phyloP scores from a whole-genome alignment of 2,329 filamentous ascomycete species.

The Fusarium sp. region DNA sequence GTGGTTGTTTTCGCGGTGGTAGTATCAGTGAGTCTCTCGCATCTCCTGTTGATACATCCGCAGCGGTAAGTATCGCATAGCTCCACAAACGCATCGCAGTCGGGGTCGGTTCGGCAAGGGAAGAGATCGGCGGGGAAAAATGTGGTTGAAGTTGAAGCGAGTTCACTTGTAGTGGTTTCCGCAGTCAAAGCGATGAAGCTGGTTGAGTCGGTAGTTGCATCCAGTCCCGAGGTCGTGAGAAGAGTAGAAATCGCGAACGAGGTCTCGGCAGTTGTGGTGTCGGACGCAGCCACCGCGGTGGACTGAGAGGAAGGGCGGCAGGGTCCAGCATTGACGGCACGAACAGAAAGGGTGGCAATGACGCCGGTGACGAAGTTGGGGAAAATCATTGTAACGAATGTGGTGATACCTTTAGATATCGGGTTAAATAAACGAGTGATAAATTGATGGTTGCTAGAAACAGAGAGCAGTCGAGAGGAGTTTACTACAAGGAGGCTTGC shows the following conservation, averaged over 20 bases:
- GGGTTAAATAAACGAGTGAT: constrained; percentile 6
- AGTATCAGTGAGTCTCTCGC: background rate
- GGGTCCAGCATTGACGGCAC: no score
- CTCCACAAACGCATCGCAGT: background rate
- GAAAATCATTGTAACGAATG: constrained; percentile 15
- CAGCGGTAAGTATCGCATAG: constrained; percentile 11
- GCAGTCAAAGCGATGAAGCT: background rate
- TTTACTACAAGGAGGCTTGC: background rate
- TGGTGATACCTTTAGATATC: constrained; percentile 9
- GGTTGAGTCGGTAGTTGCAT: constrained; percentile 4
- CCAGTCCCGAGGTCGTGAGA: background rate
- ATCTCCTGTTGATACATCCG: constrained; percentile 10
- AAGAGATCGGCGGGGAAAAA: constrained; percentile 15
- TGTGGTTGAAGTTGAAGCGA: background rate
- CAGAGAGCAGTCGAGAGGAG: background rate
- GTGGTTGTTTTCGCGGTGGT: background rate
- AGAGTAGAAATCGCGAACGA: background rate
- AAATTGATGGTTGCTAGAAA: background rate
- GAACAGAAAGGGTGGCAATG: constrained; percentile 2
- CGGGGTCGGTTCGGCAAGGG: background rate
- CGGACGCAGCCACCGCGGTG: background rate
- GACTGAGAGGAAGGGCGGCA: constrained; percentile 4
- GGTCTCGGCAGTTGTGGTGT: background rate
- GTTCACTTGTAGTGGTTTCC: background rate
- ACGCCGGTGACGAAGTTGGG: constrained; percentile 4